Percentiles rank a stretch among this genome's conserved stretches.
These are phyloP conservation scores for Saksenaea vasiformis DNA, from an alignment of 371 early-diverging fungal genomes.

Conservation along the genomic window DNA sequence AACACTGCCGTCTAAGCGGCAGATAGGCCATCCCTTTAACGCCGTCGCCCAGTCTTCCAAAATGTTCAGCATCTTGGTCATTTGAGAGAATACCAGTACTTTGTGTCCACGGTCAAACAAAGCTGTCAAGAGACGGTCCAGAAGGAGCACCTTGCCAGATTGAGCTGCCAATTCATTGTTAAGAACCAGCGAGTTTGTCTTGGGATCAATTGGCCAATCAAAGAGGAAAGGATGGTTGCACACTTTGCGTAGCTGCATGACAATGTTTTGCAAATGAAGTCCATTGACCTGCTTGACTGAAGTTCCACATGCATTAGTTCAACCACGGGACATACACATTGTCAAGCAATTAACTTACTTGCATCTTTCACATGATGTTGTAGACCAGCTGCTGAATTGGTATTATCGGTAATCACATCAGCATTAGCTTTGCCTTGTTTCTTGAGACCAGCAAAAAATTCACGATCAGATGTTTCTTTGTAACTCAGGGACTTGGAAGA, in stretches of 20 bases:
- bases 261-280: constrained; percentile 72
- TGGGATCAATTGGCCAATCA: constrained; percentile 69
- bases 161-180: constrained; percentile 62
- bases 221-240: constrained; percentile 97
- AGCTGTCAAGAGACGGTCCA: constrained; percentile 82
- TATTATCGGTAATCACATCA: constrained; percentile 7
- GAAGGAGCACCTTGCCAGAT: constrained; percentile 87
- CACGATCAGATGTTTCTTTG: constrained; percentile 44
- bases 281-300: constrained; percentile 54
- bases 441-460: constrained; percentile 50
- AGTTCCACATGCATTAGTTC: neutral
- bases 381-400: constrained; percentile 11
- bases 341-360: constrained; percentile 11
- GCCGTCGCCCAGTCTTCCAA: constrained; percentile 87
- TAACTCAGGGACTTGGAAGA: constrained; percentile 32
- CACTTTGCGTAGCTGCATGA: constrained; percentile 95
- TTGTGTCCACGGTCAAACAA: constrained; percentile 81
- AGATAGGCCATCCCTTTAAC: constrained; percentile 78
- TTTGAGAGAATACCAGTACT: constrained; percentile 94
- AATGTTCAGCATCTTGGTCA: constrained; percentile 91
- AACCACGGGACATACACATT: neutral
- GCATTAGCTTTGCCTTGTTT: constrained; percentile 35
- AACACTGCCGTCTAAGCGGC: constrained; percentile 94
- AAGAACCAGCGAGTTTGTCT: constrained; percentile 44
- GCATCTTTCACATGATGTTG: constrained; percentile 20